Evolutionary conservation across 2,329 filamentous ascomycete species (phyloP).

Genomic region (Madurella mycetomatis): DNA sequence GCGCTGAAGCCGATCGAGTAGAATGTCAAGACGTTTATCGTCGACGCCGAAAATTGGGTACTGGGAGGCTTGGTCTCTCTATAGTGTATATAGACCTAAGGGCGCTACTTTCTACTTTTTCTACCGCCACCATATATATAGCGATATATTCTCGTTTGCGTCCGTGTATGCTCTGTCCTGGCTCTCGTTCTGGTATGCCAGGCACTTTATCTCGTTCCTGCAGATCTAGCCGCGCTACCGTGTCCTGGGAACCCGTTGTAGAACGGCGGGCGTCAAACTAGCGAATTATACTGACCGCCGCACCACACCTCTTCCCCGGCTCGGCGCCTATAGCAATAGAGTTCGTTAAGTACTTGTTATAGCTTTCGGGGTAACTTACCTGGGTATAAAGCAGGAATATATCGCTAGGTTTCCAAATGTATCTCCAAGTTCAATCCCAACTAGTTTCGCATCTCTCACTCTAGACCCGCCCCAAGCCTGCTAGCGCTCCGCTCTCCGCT

Average conservation of each 20-base stretch:
- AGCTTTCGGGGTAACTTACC: neutral
- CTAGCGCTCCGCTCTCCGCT: neutral
- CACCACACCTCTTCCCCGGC: too few relatives aligned
- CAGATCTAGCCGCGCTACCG: slow-evolving; percentile 2
- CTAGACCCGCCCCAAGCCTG: neutral
- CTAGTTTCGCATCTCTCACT: neutral
- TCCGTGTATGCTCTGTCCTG: neutral
- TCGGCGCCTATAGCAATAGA: too few relatives aligned
- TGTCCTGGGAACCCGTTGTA: neutral
- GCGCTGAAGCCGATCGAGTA: too few relatives aligned
- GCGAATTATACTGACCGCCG: too few relatives aligned
- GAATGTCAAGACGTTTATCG: slow-evolving; percentile 5
- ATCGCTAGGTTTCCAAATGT: neutral
- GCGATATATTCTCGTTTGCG: slow-evolving; percentile 6
- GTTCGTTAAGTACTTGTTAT: neutral
- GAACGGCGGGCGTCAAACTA: slow-evolving; percentile 3
- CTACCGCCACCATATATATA: neutral
- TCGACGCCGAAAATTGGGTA: neutral
- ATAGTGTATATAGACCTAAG: neutral
- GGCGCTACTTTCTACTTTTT: slow-evolving; percentile 7
- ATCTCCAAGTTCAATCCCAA: neutral
- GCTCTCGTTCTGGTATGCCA: neutral
- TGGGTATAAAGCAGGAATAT: slow-evolving; percentile 7
- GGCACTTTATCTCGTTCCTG: slow-evolving; percentile 4
- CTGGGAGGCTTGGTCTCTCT: neutral